Conservation (phyloP, 768 basidiomycete genomes). For the Termitomyces heimii region DNA sequence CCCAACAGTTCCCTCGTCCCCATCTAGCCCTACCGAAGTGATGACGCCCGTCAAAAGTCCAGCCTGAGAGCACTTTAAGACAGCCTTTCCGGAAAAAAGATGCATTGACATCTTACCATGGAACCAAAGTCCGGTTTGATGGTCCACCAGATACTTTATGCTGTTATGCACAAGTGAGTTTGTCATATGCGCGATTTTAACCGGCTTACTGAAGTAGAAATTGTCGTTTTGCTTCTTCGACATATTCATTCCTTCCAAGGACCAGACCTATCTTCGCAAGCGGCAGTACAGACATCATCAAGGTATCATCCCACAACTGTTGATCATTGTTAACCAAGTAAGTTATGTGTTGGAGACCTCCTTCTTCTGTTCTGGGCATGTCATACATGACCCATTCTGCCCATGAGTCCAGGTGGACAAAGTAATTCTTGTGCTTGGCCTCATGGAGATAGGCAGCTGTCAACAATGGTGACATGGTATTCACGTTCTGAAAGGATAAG, state of each 20-base stretch:
- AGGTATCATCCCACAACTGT: slow-evolving; percentile 53
- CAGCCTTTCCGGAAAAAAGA: background rate
- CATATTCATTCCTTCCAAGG: slow-evolving; percentile 41
- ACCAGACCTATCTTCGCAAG: slow-evolving; percentile 50
- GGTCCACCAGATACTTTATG: slow-evolving; percentile 40
- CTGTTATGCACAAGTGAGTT: slow-evolving; percentile 14
- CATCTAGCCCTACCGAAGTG: slow-evolving; percentile 42
- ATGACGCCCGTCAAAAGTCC: slow-evolving; percentile 40
- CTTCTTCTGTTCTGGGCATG: slow-evolving; percentile 39
- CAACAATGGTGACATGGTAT: slow-evolving; percentile 49
- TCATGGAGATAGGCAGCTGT: slow-evolving; percentile 40
- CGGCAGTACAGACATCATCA: slow-evolving; percentile 56
- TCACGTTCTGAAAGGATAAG: slow-evolving; percentile 36
- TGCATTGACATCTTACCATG: slow-evolving; percentile 27
- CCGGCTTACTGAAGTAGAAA: slow-evolving; percentile 39
- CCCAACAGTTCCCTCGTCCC: slow-evolving; percentile 55
- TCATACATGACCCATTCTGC: slow-evolving; percentile 48
- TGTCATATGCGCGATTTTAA: background rate
- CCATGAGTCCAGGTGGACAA: slow-evolving; percentile 39
- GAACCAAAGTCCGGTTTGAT: slow-evolving; percentile 40
- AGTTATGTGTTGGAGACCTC: slow-evolving; percentile 43
- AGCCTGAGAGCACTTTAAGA: slow-evolving; percentile 20
- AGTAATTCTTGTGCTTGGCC: slow-evolving; percentile 25
- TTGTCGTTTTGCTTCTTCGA: slow-evolving; percentile 50
- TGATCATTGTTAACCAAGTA: slow-evolving; percentile 34